These are phyloP conservation scores for Drechmeria coniospora DNA, from an alignment of 2,329 filamentous ascomycete genomes.

Conservation along the genomic window DNA sequence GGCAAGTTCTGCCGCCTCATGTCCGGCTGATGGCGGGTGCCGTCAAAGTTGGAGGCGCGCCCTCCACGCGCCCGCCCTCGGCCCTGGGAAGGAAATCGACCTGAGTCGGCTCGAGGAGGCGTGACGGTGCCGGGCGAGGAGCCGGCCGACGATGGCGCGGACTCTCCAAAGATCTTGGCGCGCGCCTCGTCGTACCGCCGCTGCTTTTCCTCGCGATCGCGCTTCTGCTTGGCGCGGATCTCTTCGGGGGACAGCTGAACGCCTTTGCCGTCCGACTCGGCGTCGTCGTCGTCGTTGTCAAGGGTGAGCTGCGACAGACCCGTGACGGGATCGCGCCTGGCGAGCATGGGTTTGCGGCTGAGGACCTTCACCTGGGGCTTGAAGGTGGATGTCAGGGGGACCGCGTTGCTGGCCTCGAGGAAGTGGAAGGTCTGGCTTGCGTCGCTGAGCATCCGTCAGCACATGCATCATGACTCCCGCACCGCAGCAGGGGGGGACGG, in stretches of 20 bases:
- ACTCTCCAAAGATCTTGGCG: conserved; percentile 69
- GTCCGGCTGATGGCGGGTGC: conserved; percentile 4
- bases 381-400: conserved; percentile 51
- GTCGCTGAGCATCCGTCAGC: conserved; percentile 37
- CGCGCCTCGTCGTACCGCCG: conserved; percentile 77
- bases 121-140: conserved; percentile 47
- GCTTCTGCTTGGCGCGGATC: conserved; percentile 59
- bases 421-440: conserved; percentile 61
- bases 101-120: conserved; percentile 31
- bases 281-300: conserved; percentile 30
- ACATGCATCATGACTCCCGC: conserved; percentile 1
- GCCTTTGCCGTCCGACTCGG: conserved; percentile 50
- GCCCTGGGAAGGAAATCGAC: conserved; percentile 21
- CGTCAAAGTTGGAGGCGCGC: conserved; percentile 9
- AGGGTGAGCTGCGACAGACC: conserved; percentile 29
- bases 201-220: conserved; percentile 78
- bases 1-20: conserved; percentile 10
- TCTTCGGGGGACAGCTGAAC: conserved; percentile 58
- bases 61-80: conserved; percentile 30
- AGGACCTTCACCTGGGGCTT: conserved; percentile 75
- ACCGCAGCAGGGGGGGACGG: neutral
- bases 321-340: conserved; percentile 38
- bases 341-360: conserved; percentile 60
- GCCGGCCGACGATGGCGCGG: conserved; percentile 35
- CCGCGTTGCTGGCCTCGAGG: conserved; percentile 46